A percentile compares a stretch with the other conserved stretches of the same genome.
Evolutionary conservation across 1,284 basidiomycete species (phyloP).

Genomic region (Amylostereum areolatum): DNA sequence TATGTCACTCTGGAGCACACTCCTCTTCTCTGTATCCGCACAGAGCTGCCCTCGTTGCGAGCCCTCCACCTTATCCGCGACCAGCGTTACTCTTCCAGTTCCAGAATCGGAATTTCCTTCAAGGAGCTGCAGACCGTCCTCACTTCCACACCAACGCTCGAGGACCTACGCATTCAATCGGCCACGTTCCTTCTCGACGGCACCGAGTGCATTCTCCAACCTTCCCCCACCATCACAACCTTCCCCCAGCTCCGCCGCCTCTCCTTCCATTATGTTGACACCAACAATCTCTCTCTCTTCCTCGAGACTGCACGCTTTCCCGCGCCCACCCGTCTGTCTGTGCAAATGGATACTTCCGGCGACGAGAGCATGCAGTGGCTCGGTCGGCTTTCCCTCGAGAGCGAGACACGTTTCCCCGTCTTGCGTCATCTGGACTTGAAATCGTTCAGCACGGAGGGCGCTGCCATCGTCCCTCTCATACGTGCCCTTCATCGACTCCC

Average conservation of each 20-base stretch:
- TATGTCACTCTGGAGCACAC: slow-evolving; percentile 24
- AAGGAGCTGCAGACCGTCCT: slow-evolving; percentile 21
- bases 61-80: slow-evolving; percentile 23
- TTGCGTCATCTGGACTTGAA: slow-evolving; percentile 26
- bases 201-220: slow-evolving; percentile 20
- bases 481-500: slow-evolving; percentile 25
- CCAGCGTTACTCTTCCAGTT: slow-evolving; percentile 18
- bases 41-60: slow-evolving; percentile 19
- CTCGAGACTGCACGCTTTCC: slow-evolving; percentile 24
- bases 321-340: slow-evolving; percentile 19
- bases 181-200: slow-evolving; percentile 23
- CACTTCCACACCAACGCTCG: slow-evolving; percentile 17
- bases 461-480: slow-evolving; percentile 23
- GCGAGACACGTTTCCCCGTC: slow-evolving; percentile 17
- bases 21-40: slow-evolving; percentile 21
- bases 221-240: slow-evolving; percentile 12
- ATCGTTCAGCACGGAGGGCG: slow-evolving; percentile 23
- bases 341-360: slow-evolving; percentile 22
- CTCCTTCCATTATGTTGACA: slow-evolving; percentile 22
- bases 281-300: slow-evolving; percentile 23
- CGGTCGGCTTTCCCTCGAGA: slow-evolving; percentile 17
- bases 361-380: slow-evolving; percentile 28
- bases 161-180: slow-evolving; percentile 22
- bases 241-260: slow-evolving; percentile 19
- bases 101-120: slow-evolving; percentile 22